Percentiles rank a stretch among this genome's conserved stretches.
phyloP scores from a whole-genome alignment of 2,329 filamentous ascomycete species.

The Pseudogymnoascus sp. region DNA sequence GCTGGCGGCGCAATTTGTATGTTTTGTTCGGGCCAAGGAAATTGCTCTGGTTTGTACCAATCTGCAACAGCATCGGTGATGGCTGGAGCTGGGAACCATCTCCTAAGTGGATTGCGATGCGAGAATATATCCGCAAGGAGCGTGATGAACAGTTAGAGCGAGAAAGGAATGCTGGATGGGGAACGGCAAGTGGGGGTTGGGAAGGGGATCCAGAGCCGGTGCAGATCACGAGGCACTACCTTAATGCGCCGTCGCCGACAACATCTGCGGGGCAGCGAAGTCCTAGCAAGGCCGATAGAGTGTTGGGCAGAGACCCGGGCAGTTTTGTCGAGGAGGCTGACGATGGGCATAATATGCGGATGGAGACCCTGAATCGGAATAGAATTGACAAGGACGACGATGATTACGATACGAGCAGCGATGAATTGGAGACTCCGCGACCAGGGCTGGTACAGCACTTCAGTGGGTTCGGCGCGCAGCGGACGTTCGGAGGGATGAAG shows the following conservation, averaged over 20 bases:
- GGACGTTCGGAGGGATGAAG: constrained; percentile 5
- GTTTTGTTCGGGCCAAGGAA: constrained; percentile 75
- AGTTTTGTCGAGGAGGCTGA: constrained; percentile 15
- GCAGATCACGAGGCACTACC: constrained; percentile 13
- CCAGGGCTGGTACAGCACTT: constrained; percentile 1
- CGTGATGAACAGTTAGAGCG: constrained; percentile 53
- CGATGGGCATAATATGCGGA: constrained; percentile 22
- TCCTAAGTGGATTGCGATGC: constrained; percentile 65
- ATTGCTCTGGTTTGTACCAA: constrained; percentile 69
- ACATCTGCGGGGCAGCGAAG: background rate
- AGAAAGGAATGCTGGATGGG: constrained; percentile 64
- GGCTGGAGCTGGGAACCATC: constrained; percentile 93
- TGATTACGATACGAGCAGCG: constrained; percentile 26
- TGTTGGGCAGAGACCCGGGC: constrained; percentile 28
- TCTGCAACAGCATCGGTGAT: constrained; percentile 81
- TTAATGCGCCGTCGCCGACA: constrained; percentile 12
- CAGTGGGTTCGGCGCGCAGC: constrained; percentile 7
- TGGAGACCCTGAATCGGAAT: constrained; percentile 19
- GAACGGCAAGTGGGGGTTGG: constrained; percentile 27
- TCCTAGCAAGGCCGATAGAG: constrained; percentile 28
- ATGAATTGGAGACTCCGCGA: constrained; percentile 21
- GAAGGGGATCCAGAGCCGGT: constrained; percentile 5
- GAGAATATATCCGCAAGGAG: constrained; percentile 54
- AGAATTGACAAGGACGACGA: constrained; percentile 19
- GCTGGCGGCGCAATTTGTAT: constrained; percentile 67